Conservation (phyloP, 2,329 filamentous ascomycete species). For the Fusarium staphyleae region DNA sequence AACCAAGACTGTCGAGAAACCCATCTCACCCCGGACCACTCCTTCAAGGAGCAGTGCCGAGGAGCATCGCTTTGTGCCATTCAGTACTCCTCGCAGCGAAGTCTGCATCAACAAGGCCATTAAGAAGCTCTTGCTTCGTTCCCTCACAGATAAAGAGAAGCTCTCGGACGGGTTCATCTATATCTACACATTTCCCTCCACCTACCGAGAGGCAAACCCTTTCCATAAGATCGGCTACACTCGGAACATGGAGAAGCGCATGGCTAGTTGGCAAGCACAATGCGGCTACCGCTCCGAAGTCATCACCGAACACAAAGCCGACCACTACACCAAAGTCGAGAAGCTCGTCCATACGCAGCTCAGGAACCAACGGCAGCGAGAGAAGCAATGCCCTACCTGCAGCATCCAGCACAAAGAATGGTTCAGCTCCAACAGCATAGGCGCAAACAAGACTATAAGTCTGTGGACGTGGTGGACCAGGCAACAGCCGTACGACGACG, state of each 20-base stretch:
- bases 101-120: conserved; percentile 29
- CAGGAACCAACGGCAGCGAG: conserved; percentile 35
- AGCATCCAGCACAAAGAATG: conserved; percentile 38
- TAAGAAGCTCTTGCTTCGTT: conserved; percentile 16
- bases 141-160: background rate
- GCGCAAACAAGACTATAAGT: conserved; percentile 25
- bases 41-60: background rate
- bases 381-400: conserved; percentile 40
- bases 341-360: conserved; percentile 43
- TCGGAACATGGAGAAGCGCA: conserved; percentile 30
- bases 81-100: conserved; percentile 4
- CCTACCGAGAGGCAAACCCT: conserved; percentile 16
- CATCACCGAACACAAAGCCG: conserved; percentile 17
- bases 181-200: conserved; percentile 36
- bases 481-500: conserved; percentile 40
- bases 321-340: conserved; percentile 41
- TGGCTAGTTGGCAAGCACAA: conserved; percentile 30
- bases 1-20: background rate
- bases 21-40: background rate
- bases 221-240: conserved; percentile 45
- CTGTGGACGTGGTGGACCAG: conserved; percentile 43
- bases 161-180: conserved; percentile 34
- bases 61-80: conserved; percentile 33
- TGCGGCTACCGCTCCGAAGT: conserved; percentile 40
- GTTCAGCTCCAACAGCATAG: conserved; percentile 35